A percentile compares a stretch with the other conserved stretches of the same genome.
These are phyloP conservation scores for Ceratobasidium sp. DNA, from an alignment of 1,284 basidiomycete species.

Conservation along the genomic window DNA sequence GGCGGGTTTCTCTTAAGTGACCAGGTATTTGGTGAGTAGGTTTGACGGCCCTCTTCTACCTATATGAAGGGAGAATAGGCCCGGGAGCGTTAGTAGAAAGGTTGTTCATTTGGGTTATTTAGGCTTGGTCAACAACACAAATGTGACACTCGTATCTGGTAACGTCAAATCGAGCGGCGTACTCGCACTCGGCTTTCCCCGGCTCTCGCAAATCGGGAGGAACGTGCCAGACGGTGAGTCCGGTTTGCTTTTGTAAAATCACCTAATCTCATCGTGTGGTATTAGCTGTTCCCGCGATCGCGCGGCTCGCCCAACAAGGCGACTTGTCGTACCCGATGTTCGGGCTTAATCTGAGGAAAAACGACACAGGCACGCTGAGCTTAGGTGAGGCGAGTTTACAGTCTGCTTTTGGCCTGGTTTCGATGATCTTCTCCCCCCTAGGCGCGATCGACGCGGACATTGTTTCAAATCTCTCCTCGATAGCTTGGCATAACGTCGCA, in stretches of 20 bases:
- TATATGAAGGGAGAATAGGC: too few relatives aligned
- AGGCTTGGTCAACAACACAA: conserved; percentile 71
- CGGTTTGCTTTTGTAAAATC: conserved; percentile 16
- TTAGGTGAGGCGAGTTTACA: conserved; percentile 60
- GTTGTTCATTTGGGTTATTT: conserved; percentile 21
- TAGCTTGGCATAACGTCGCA: conserved; percentile 77
- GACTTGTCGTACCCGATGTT: conserved; percentile 77
- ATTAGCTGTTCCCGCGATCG: conserved; percentile 70
- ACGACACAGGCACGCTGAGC: conserved; percentile 68
- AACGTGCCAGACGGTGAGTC: conserved; percentile 64
- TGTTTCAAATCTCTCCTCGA: conserved; percentile 66
- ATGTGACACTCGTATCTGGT: conserved; percentile 62
- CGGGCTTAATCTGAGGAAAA: conserved; percentile 69
- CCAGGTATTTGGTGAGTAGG: conserved; percentile 71
- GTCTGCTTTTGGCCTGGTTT: neutral
- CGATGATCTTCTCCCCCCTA: conserved; percentile 51
- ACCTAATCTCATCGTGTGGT: neutral
- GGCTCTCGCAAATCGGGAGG: conserved; percentile 69
- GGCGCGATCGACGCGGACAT: conserved; percentile 77
- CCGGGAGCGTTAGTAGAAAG: neutral
- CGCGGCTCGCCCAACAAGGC: conserved; percentile 69
- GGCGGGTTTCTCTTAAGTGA: conserved; percentile 67
- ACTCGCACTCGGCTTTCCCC: conserved; percentile 76
- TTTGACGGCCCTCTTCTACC: too few relatives aligned
- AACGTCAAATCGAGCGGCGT: conserved; percentile 72